Conservation (phyloP, 768 basidiomycete species). For the Omphalotus guepiniiformis region DNA sequence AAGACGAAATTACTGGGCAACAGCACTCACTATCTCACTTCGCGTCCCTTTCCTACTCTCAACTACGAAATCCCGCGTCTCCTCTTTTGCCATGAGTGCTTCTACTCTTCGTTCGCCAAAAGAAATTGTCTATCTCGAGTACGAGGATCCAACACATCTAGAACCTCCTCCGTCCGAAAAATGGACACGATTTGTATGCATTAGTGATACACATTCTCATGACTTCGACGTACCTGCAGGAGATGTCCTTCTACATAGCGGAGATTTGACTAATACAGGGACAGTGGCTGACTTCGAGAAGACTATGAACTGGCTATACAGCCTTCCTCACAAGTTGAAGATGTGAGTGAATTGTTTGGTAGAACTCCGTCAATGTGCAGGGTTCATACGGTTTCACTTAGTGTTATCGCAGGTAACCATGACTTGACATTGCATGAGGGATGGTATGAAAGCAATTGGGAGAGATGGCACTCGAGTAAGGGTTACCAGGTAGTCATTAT, state of each 20-base stretch:
- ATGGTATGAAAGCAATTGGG: conserved; percentile 35
- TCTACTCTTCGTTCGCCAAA: conserved; percentile 21
- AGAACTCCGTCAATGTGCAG: neutral
- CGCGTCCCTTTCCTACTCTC: no score
- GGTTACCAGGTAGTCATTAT: neutral
- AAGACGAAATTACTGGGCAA: no score
- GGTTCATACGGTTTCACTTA: conserved; percentile 16
- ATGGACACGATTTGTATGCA: conserved; percentile 58
- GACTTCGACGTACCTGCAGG: conserved; percentile 49
- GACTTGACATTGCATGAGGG: conserved; percentile 43
- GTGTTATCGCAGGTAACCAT: conserved; percentile 72
- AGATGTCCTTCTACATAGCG: conserved; percentile 63
- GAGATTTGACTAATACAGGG: conserved; percentile 58
- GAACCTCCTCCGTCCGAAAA: conserved; percentile 26
- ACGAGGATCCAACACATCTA: conserved; percentile 23
- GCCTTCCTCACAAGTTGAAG: conserved; percentile 54
- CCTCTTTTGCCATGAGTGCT: neutral
- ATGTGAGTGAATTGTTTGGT: conserved; percentile 35
- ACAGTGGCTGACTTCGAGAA: conserved; percentile 35
- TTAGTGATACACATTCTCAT: conserved; percentile 54
- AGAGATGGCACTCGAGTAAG: conserved; percentile 22
- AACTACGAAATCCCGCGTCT: neutral
- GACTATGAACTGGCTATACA: conserved; percentile 56
- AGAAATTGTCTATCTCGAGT: conserved; percentile 34
- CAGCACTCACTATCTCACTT: no score